These are phyloP conservation scores for Aspergillus ruber DNA, from an alignment of 2,329 filamentous ascomycete genomes.

Conservation along the genomic window DNA sequence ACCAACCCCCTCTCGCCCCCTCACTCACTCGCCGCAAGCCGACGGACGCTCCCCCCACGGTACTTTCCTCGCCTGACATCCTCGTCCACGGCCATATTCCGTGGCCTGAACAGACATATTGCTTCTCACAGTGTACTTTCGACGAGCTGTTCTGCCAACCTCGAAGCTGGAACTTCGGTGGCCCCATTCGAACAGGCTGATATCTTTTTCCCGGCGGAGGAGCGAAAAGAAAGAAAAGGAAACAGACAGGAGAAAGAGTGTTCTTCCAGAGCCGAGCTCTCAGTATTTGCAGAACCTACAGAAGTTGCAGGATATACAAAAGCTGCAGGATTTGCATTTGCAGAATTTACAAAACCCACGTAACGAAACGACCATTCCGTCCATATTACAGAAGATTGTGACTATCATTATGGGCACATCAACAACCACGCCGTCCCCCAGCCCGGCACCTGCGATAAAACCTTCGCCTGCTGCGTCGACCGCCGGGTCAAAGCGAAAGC, in stretches of 20 bases:
- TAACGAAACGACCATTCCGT: too few species aligned
- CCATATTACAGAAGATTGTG: too few species aligned
- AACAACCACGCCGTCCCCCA: slow-evolving; percentile 27
- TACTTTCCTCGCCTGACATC: neutral
- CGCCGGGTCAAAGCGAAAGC: slow-evolving; percentile 51
- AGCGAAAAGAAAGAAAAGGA: too few species aligned
- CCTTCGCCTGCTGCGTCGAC: slow-evolving; percentile 25
- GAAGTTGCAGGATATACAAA: too few species aligned
- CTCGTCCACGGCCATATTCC: neutral
- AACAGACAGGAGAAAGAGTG: too few species aligned
- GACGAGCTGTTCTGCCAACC: slow-evolving; percentile 15
- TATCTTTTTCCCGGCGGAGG: too few species aligned
- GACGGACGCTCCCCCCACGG: neutral
- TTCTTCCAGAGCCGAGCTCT: too few species aligned
- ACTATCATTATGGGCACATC: slow-evolving; percentile 21
- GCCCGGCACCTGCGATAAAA: slow-evolving; percentile 24
- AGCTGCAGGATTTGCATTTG: too few species aligned
- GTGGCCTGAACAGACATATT: neutral
- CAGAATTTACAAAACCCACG: too few species aligned
- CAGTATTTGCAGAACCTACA: too few species aligned
- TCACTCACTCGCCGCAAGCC: neutral
- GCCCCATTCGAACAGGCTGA: slow-evolving; percentile 19
- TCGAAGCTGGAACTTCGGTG: slow-evolving; percentile 21
- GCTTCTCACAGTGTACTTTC: slow-evolving; percentile 5
- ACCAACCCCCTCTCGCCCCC: neutral